Percentiles rank a stretch among this genome's conserved stretches.
Evolutionary conservation across 495 filamentous ascomycete genomes (phyloP).

Genomic region (Podospora fimiseda): DNA sequence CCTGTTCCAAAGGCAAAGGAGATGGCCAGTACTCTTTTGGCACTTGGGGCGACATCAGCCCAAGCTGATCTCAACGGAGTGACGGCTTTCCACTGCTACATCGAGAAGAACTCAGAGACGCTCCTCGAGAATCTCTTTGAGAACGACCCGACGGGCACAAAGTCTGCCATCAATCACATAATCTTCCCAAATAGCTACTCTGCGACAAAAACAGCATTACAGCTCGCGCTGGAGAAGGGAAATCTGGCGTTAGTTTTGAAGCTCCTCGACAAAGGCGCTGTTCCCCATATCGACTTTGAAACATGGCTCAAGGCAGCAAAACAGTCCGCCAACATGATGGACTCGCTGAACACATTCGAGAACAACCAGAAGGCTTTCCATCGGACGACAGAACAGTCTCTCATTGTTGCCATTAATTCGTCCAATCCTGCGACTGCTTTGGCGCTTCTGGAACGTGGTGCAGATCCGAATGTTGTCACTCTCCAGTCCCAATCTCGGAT

Average conservation of each 20-base stretch:
- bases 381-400: conserved; percentile 45
- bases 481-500: conserved; percentile 28
- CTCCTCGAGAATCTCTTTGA: conserved; percentile 54
- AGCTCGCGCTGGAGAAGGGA: conserved; percentile 26
- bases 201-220: conserved; percentile 32
- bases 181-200: conserved; percentile 19
- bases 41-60: conserved; percentile 62
- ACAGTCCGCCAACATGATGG: conserved; percentile 14
- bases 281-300: conserved; percentile 37
- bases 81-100: conserved; percentile 53
- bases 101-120: conserved; percentile 43
- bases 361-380: conserved; percentile 37
- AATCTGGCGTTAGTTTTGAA: conserved; percentile 32
- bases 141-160: conserved; percentile 53
- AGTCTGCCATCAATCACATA: conserved; percentile 59
- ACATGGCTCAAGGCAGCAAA: conserved; percentile 40
- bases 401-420: conserved; percentile 50
- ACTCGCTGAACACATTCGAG: conserved; percentile 30
- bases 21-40: conserved; percentile 57
- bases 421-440: conserved; percentile 46
- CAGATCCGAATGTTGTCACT: conserved; percentile 48
- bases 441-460: conserved; percentile 53
- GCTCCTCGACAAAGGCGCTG: conserved; percentile 37
- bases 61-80: conserved; percentile 58
- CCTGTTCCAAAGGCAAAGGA: conserved; percentile 51